phyloP scores from a whole-genome alignment of 1,139 yeast species.

The Lodderomyces parapsilosis region DNA sequence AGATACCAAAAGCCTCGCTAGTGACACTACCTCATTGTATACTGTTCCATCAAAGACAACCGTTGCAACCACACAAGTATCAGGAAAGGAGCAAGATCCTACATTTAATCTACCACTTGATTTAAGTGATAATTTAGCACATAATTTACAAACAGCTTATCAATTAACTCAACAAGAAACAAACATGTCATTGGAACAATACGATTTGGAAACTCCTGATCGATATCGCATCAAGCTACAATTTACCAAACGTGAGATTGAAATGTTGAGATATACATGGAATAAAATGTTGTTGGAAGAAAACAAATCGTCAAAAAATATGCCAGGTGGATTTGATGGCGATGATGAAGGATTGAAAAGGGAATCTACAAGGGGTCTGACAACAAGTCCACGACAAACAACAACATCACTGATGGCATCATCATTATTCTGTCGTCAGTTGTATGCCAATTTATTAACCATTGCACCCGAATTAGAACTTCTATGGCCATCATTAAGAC shows the following conservation, averaged over 20 bases:
- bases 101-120: background rate
- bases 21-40: background rate
- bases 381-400: background rate
- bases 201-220: constrained; percentile 12
- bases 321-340: constrained; percentile 10
- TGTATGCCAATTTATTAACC: constrained; percentile 56
- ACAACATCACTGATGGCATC: constrained; percentile 33
- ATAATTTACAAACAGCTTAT: constrained; percentile 17
- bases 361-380: background rate
- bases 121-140: constrained; percentile 2
- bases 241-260: constrained; percentile 35
- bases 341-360: constrained; percentile 1
- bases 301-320: constrained; percentile 5
- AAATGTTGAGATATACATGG: constrained; percentile 44
- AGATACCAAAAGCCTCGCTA: background rate
- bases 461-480: constrained; percentile 55
- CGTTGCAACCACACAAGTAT: background rate
- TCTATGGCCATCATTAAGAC: constrained; percentile 63
- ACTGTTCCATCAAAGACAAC: background rate
- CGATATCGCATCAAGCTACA: constrained; percentile 28
- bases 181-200: constrained; percentile 42
- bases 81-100: background rate
- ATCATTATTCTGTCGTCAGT: constrained; percentile 58
- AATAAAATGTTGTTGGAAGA: constrained; percentile 44
- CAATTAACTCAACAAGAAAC: constrained; percentile 46